Percentiles rank a stretch among this genome's conserved stretches.
phyloP scores from a whole-genome alignment of 805 yeast species.

The Candida insectorum region DNA sequence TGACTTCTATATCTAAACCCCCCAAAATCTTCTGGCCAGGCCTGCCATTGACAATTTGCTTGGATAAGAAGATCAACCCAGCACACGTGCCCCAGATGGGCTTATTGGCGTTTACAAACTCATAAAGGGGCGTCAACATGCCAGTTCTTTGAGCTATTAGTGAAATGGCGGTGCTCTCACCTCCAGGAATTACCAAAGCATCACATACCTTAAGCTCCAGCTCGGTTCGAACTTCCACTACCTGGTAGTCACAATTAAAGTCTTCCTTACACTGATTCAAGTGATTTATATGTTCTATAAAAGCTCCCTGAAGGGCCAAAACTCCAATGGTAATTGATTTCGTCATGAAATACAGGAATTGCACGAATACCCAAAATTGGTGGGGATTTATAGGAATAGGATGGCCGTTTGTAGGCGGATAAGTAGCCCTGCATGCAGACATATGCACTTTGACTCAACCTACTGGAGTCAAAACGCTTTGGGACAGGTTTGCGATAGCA shows the following conservation, averaged over 20 bases:
- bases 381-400: too few species aligned
- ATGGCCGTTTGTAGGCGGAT: too few species aligned
- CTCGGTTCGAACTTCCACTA: constrained; percentile 50
- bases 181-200: constrained; percentile 70
- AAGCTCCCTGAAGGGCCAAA: constrained; percentile 77
- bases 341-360: too few species aligned
- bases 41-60: constrained; percentile 49
- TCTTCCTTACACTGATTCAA: constrained; percentile 30
- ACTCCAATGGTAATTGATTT: constrained; percentile 51
- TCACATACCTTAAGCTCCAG: constrained; percentile 49
- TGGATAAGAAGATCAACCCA: constrained; percentile 66
- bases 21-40: constrained; percentile 57
- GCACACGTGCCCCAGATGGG: constrained; percentile 89
- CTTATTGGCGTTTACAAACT: constrained; percentile 47
- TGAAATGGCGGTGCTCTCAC: constrained; percentile 69
- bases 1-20: constrained; percentile 60
- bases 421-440: too few species aligned
- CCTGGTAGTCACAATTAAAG: constrained; percentile 21
- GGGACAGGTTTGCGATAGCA: too few species aligned
- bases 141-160: constrained; percentile 65
- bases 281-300: constrained; percentile 60
- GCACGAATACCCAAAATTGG: too few species aligned
- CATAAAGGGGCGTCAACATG: constrained; percentile 50
- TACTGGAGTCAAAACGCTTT: too few species aligned
- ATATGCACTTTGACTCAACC: too few species aligned